A percentile compares a stretch with the other conserved stretches of the same genome.
These are phyloP conservation scores for Microbotryum scabiosae DNA, from an alignment of 1,284 basidiomycete species.

Conservation along the genomic window DNA sequence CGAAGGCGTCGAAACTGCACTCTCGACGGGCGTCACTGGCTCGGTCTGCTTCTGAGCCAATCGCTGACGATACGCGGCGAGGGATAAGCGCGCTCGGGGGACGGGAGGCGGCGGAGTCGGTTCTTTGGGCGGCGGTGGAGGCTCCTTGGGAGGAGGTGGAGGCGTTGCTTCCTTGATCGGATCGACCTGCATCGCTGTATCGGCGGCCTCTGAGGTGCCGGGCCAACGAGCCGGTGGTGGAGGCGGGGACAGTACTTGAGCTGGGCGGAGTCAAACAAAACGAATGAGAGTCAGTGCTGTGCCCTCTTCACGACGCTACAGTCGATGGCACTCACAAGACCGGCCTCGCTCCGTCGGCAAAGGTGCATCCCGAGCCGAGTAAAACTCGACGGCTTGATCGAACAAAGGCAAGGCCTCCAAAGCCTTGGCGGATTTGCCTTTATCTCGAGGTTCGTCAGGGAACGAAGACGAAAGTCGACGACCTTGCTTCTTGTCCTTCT, in stretches of 20 bases:
- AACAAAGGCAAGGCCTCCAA: too few species aligned
- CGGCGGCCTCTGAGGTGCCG: not conserved
- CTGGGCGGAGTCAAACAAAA: too few species aligned
- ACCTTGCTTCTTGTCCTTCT: constrained; percentile 4
- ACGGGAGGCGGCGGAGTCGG: constrained; percentile 7
- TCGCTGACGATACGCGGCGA: constrained; percentile 32
- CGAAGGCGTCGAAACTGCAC: too few species aligned
- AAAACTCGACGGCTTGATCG: too few species aligned
- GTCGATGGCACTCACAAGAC: too few species aligned
- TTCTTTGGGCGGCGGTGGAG: not conserved
- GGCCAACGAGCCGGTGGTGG: not conserved
- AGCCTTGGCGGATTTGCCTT: not conserved
- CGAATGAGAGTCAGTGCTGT: too few species aligned
- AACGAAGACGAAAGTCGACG: not conserved
- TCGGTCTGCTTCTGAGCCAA: constrained; percentile 11
- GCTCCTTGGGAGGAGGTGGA: not conserved
- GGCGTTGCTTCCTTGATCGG: constrained; percentile 5
- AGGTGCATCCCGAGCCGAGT: too few species aligned
- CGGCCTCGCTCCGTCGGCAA: too few species aligned
- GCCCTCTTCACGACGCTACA: too few species aligned
- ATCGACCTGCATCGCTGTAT: not conserved
- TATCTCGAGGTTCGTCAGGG: not conserved
- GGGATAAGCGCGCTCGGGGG: constrained; percentile 24
- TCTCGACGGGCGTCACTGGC: not conserved
- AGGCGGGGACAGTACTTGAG: not conserved